These are phyloP conservation scores for Candida dendrica DNA, from an alignment of 805 yeast genomes.

Conservation along the genomic window DNA sequence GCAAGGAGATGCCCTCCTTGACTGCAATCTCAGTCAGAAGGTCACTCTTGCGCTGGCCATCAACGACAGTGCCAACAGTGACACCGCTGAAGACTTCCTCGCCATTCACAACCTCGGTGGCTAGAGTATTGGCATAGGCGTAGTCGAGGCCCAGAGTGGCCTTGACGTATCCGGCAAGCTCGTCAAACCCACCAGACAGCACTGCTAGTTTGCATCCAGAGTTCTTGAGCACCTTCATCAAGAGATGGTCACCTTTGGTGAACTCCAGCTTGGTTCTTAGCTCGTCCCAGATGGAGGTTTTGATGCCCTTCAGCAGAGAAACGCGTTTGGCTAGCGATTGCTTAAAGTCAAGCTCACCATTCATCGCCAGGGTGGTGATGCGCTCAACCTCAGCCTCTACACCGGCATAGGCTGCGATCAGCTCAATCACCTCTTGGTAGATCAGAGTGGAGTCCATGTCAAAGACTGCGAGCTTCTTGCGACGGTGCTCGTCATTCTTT, in stretches of 20 bases:
- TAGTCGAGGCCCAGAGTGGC: constrained; percentile 66
- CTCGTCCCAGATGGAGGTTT: constrained; percentile 71
- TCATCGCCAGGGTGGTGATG: constrained; percentile 93
- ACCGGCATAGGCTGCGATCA: constrained; percentile 89
- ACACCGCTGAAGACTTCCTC: constrained; percentile 59
- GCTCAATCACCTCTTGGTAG: constrained; percentile 92
- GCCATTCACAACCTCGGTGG: constrained; percentile 38
- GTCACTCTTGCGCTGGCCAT: constrained; percentile 77
- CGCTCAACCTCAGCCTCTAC: constrained; percentile 83
- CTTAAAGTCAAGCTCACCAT: constrained; percentile 88
- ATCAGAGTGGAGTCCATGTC: constrained; percentile 98
- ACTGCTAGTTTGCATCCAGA: constrained; percentile 73
- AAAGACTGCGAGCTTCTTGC: constrained; percentile 64
- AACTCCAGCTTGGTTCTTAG: constrained; percentile 60
- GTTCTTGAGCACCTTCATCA: constrained; percentile 53
- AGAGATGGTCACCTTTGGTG: constrained; percentile 81
- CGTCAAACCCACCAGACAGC: constrained; percentile 90
- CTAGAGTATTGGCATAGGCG: constrained; percentile 76
- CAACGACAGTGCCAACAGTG: constrained; percentile 76
- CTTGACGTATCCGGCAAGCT: constrained; percentile 74
- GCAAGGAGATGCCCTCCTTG: constrained; percentile 43
- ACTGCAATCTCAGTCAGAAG: constrained; percentile 56
- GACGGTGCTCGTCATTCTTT: constrained; percentile 24
- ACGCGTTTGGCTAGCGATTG: constrained; percentile 76
- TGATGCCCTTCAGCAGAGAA: constrained; percentile 72